These are phyloP conservation scores for Hericium coralloides DNA, from an alignment of 768 basidiomycete genomes.

Conservation along the genomic window DNA sequence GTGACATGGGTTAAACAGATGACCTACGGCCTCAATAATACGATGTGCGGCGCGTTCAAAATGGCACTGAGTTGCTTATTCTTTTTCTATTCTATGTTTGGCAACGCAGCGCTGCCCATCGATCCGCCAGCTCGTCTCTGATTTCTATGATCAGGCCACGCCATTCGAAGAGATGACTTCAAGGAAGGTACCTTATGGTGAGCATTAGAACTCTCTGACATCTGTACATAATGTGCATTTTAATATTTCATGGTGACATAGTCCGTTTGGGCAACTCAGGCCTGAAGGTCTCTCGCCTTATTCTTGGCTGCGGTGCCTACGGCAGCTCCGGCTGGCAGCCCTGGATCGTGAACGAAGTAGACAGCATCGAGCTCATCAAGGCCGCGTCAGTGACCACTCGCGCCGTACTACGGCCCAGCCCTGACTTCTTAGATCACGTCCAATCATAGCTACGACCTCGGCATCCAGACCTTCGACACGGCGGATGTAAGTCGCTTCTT, in stretches of 20 bases:
- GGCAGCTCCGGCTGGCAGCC: slow-evolving; percentile 14
- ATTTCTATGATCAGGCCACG: no score
- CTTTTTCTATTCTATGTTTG: no score
- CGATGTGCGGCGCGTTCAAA: no score
- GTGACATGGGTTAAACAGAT: no score
- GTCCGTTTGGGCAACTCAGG: background rate
- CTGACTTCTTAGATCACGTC: background rate
- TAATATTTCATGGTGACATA: background rate
- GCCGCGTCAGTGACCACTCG: slow-evolving; percentile 14
- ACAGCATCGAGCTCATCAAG: slow-evolving; percentile 30
- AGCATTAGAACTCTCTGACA: no score
- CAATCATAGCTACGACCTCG: slow-evolving; percentile 9
- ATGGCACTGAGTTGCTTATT: no score
- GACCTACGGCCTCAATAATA: no score
- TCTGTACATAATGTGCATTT: no score
- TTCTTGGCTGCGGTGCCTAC: slow-evolving; percentile 22
- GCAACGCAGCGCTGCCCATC: no score
- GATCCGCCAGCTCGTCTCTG: no score
- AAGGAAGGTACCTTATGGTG: no score
- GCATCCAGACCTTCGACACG: slow-evolving; percentile 23
- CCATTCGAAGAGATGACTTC: no score
- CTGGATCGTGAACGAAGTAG: slow-evolving; percentile 31
- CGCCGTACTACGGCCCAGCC: background rate
- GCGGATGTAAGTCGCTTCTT: slow-evolving; percentile 10
- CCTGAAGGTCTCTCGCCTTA: background rate